A percentile compares a stretch with the other conserved stretches of the same genome.
Evolutionary conservation across 2,329 filamentous ascomycete genomes (phyloP).

Genomic region (Paracorniculantispora psalliotae): DNA sequence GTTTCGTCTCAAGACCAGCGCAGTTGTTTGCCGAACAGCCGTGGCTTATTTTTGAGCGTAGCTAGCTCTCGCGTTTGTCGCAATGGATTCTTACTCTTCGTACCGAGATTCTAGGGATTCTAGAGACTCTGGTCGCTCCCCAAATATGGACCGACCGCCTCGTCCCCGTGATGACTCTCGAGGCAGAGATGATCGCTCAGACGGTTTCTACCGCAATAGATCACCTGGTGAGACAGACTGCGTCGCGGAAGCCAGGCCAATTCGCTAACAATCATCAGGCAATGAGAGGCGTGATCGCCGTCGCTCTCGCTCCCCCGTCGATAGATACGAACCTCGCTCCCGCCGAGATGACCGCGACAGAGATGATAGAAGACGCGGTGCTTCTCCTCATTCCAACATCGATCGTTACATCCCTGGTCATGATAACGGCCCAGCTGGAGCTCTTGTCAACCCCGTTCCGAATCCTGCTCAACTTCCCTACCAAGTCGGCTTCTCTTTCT

Average conservation of each 20-base stretch:
- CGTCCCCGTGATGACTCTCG: constrained; percentile 52
- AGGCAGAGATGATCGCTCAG: constrained; percentile 48
- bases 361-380: constrained; percentile 58
- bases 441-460: constrained; percentile 59
- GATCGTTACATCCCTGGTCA: constrained; percentile 81
- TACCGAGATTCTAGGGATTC: constrained; percentile 45
- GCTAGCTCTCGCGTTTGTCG: neutral
- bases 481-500: constrained; percentile 81
- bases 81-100: constrained; percentile 23
- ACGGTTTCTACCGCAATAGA: constrained; percentile 60
- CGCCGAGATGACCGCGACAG: constrained; percentile 63
- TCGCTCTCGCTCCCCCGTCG: constrained; percentile 66
- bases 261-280: constrained; percentile 32
- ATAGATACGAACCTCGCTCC: constrained; percentile 68
- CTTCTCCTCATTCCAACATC: constrained; percentile 65
- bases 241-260: neutral
- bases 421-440: constrained; percentile 42
- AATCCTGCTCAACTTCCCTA: constrained; percentile 70
- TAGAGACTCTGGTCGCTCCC: constrained; percentile 39
- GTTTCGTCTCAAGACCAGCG: neutral
- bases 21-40: neutral
- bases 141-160: constrained; percentile 41
- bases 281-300: constrained; percentile 57
- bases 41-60: neutral
- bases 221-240: constrained; percentile 59